A percentile compares a stretch with the other conserved stretches of the same genome.
These are phyloP conservation scores for Plasmodium ovale DNA, from an alignment of 169 alveolate genomes.

Conservation along the genomic window DNA sequence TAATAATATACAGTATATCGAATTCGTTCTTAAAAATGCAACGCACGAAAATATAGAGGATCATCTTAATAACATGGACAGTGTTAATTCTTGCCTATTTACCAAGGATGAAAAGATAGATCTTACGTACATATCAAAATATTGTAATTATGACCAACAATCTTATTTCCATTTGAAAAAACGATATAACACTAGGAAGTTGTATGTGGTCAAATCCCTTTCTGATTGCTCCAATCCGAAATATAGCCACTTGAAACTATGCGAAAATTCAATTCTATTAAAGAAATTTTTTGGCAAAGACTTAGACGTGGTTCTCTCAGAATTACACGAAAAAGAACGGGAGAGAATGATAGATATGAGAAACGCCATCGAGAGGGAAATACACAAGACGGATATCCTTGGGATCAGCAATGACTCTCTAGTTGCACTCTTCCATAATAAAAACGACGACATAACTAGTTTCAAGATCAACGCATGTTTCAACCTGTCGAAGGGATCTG, in stretches of 20 bases:
- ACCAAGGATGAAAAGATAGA: neutral
- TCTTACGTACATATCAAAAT: conserved; percentile 22
- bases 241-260: conserved; percentile 36
- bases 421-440: conserved; percentile 31
- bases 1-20: conserved; percentile 17
- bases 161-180: conserved; percentile 34
- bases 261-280: conserved; percentile 32
- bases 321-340: conserved; percentile 17
- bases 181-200: conserved; percentile 5
- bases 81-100: conserved; percentile 35
- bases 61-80: conserved; percentile 15
- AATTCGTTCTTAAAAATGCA: conserved; percentile 42
- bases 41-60: conserved; percentile 37
- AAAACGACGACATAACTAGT: conserved; percentile 21
- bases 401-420: conserved; percentile 57
- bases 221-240: neutral
- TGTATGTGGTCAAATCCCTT: neutral
- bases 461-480: conserved; percentile 40
- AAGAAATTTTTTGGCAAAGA: conserved; percentile 6
- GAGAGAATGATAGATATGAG: conserved; percentile 35
- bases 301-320: neutral
- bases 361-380: conserved; percentile 15
- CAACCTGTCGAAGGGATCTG: neutral
- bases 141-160: conserved; percentile 49
- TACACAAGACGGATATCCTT: conserved; percentile 1